A percentile compares a stretch with the other conserved stretches of the same genome.
Conservation (phyloP, 2,329 filamentous ascomycete species). For the Colletotrichum phormii region DNA sequence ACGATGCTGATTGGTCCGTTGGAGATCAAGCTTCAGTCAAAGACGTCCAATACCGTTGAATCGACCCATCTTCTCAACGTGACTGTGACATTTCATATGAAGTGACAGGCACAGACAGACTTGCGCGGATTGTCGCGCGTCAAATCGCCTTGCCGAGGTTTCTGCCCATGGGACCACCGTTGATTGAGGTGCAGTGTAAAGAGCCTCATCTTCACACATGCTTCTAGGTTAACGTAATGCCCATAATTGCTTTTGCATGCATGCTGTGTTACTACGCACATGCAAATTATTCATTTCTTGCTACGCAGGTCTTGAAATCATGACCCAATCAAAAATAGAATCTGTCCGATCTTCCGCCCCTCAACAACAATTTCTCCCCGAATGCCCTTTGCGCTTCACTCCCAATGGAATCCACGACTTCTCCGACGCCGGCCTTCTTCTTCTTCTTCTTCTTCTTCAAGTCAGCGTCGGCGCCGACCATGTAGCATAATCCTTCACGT, state of each 20-base stretch:
- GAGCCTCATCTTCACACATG: constrained; percentile 9
- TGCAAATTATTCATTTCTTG: not conserved
- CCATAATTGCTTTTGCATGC: not conserved
- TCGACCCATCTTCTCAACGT: constrained; percentile 8
- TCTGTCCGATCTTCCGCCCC: not conserved
- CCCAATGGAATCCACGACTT: not conserved
- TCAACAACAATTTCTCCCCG: not conserved
- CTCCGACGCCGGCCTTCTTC: not conserved
- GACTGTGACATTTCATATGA: not conserved
- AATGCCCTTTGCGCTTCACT: not conserved
- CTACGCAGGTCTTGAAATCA: not conserved
- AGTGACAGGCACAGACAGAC: not conserved
- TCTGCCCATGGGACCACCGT: not conserved
- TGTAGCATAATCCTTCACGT: constrained; percentile 17
- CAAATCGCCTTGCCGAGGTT: not conserved
- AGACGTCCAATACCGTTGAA: not conserved
- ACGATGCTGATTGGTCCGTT: not conserved
- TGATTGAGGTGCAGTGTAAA: not conserved
- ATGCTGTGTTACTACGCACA: not conserved
- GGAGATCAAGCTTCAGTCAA: not conserved
- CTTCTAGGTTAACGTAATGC: not conserved
- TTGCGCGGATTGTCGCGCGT: not conserved
- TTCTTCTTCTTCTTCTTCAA: not conserved
- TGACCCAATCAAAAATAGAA: not conserved
- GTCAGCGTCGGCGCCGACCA: constrained; percentile 19